A percentile compares a stretch with the other conserved stretches of the same genome.
phyloP scores from a whole-genome alignment of 1,284 basidiomycete species.

The Cerioporus squamosus region DNA sequence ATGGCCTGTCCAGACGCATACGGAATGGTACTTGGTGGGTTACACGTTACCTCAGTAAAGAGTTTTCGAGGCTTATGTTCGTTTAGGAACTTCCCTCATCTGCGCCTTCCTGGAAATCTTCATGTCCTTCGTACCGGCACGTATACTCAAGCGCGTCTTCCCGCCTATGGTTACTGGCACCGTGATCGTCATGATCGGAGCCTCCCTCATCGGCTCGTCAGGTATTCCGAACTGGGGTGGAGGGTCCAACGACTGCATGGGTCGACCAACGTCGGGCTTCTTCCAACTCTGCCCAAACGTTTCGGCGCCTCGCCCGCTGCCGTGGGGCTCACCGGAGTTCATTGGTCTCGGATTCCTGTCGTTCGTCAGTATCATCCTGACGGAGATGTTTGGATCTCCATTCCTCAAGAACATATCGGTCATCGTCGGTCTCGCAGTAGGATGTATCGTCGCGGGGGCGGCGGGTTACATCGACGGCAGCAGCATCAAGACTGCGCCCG shows the following conservation, averaged over 20 bases:
- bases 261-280: slow-evolving; percentile 62
- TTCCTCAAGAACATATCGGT: slow-evolving; percentile 83
- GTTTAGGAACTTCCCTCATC: slow-evolving; percentile 72
- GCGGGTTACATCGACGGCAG: slow-evolving; percentile 74
- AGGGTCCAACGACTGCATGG: slow-evolving; percentile 71
- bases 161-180: slow-evolving; percentile 84
- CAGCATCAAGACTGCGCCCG: slow-evolving; percentile 67
- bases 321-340: slow-evolving; percentile 82
- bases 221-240: slow-evolving; percentile 87
- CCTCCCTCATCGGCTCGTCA: slow-evolving; percentile 72
- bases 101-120: slow-evolving; percentile 84
- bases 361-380: slow-evolving; percentile 78
- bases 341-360: slow-evolving; percentile 87
- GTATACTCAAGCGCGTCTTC: slow-evolving; percentile 70
- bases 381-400: slow-evolving; percentile 80
- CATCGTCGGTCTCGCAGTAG: slow-evolving; percentile 75
- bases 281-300: slow-evolving; percentile 75
- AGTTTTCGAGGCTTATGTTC: background rate
- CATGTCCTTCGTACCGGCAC: slow-evolving; percentile 74
- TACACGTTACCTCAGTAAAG: background rate
- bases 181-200: slow-evolving; percentile 79
- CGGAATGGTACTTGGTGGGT: slow-evolving; percentile 71
- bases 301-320: slow-evolving; percentile 59
- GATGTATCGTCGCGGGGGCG: slow-evolving; percentile 79
- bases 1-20: slow-evolving; percentile 81